Percentiles rank a stretch among this genome's conserved stretches.
phyloP scores from a whole-genome alignment of 805 yeast species.

The Torulaspora quercuum region DNA sequence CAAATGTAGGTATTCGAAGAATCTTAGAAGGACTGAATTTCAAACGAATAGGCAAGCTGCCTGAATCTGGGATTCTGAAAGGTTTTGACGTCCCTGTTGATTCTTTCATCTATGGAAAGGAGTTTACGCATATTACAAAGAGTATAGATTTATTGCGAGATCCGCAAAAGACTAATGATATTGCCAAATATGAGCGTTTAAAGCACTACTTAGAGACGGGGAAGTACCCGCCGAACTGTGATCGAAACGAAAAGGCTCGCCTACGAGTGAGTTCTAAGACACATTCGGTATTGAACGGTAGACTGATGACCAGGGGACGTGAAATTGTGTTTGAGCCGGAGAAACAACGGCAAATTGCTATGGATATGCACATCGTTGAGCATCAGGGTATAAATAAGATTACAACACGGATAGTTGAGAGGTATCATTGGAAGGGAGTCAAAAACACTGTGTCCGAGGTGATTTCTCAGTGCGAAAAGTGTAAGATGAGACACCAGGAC shows the following conservation, averaged over 20 bases:
- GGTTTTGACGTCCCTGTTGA: constrained; percentile 85
- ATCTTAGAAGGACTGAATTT: constrained; percentile 76
- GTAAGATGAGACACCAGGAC: constrained; percentile 49
- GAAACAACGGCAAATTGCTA: constrained; percentile 70
- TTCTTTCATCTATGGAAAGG: constrained; percentile 80
- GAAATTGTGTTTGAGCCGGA: constrained; percentile 80
- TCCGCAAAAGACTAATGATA: constrained; percentile 27
- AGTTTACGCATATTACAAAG: constrained; percentile 50
- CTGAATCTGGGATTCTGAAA: constrained; percentile 84
- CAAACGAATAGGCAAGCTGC: constrained; percentile 72
- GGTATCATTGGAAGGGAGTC: constrained; percentile 87
- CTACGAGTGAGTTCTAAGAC: constrained; percentile 70
- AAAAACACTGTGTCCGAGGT: constrained; percentile 83
- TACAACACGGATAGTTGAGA: constrained; percentile 70
- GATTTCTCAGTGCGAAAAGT: constrained; percentile 69
- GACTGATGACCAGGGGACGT: constrained; percentile 67
- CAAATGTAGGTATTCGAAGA: constrained; percentile 76
- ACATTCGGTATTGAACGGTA: constrained; percentile 68
- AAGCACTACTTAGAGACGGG: constrained; percentile 78
- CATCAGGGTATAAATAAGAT: constrained; percentile 91
- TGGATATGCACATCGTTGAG: constrained; percentile 59
- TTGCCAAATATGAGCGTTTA: constrained; percentile 67
- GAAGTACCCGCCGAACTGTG: constrained; percentile 77
- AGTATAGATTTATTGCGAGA: constrained; percentile 32
- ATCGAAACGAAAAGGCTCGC: constrained; percentile 83